These are phyloP conservation scores for Pleurotus tuber-regium DNA, from an alignment of 768 basidiomycete genomes.

Conservation along the genomic window DNA sequence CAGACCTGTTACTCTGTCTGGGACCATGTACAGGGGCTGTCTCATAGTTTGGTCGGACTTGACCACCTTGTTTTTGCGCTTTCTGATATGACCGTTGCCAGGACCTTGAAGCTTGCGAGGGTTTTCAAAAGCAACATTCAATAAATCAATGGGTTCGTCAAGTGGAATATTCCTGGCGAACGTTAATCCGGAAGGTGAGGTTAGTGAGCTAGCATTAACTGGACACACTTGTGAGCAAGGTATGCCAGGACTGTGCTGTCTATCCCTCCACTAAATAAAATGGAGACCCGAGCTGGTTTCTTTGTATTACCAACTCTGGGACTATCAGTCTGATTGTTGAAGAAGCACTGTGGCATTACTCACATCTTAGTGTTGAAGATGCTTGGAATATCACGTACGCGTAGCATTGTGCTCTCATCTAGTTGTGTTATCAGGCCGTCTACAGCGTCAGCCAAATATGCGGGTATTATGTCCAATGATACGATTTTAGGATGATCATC, in stretches of 20 bases:
- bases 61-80: constrained; percentile 19
- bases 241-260: constrained; percentile 85
- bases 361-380: constrained; percentile 29
- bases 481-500: constrained; percentile 32
- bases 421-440: constrained; percentile 54
- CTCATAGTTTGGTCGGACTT: constrained; percentile 11
- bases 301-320: constrained; percentile 18
- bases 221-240: constrained; percentile 77
- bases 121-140: constrained; percentile 96
- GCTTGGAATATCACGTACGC: constrained; percentile 67
- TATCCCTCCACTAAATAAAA: constrained; percentile 95
- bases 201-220: background rate
- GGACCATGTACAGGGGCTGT: constrained; percentile 65
- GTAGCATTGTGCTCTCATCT: constrained; percentile 63
- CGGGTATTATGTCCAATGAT: constrained; percentile 41
- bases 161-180: constrained; percentile 60
- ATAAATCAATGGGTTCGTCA: constrained; percentile 83
- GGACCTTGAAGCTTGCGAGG: constrained; percentile 68
- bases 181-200: too few species aligned
- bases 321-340: constrained; percentile 2
- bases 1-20: constrained; percentile 83
- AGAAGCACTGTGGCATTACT: background rate
- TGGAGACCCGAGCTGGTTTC: constrained; percentile 61
- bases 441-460: constrained; percentile 38
- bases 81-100: constrained; percentile 48